These are phyloP conservation scores for Pharus latifolius DNA, from an alignment of 176 grass and related monocot genomes.

Conservation along the genomic window DNA sequence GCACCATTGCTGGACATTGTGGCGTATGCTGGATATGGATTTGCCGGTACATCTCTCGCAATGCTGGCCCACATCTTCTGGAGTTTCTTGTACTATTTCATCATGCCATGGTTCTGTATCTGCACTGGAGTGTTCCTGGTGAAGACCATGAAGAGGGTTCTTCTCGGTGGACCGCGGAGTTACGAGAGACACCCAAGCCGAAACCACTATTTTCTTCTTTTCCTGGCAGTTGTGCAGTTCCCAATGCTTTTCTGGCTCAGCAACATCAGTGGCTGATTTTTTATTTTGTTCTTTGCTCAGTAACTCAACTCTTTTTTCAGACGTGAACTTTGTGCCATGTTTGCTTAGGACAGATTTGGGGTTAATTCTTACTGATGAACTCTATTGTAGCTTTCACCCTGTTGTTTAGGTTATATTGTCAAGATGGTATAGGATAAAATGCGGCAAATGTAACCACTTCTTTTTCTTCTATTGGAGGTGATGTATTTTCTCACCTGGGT, in stretches of 20 bases:
- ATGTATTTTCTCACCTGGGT: too few relatives aligned
- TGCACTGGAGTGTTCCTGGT: constrained; percentile 71
- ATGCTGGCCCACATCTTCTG: constrained; percentile 55
- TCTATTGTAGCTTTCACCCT: not conserved
- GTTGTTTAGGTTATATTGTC: not conserved
- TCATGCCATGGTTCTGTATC: constrained; percentile 62
- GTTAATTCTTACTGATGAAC: not conserved
- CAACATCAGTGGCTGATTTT: constrained; percentile 28
- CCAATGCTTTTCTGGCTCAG: constrained; percentile 59
- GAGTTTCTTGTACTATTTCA: constrained; percentile 53
- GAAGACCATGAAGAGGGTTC: constrained; percentile 71
- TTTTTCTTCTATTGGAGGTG: too few relatives aligned
- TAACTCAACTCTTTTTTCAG: not conserved
- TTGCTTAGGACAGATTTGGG: not conserved
- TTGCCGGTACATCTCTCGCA: constrained; percentile 38
- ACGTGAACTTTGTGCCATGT: not conserved
- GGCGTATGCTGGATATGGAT: constrained; percentile 66
- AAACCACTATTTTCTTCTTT: constrained; percentile 74
- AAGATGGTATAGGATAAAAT: constrained; percentile 1
- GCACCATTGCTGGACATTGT: constrained; percentile 56
- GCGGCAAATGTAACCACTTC: too few relatives aligned
- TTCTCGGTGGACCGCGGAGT: constrained; percentile 31
- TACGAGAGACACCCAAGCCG: constrained; percentile 51
- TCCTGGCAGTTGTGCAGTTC: constrained; percentile 52
- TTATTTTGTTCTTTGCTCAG: not conserved